Evolutionary conservation across 2,329 filamentous ascomycete genomes (phyloP).

Genomic region (Piedraia hortae): DNA sequence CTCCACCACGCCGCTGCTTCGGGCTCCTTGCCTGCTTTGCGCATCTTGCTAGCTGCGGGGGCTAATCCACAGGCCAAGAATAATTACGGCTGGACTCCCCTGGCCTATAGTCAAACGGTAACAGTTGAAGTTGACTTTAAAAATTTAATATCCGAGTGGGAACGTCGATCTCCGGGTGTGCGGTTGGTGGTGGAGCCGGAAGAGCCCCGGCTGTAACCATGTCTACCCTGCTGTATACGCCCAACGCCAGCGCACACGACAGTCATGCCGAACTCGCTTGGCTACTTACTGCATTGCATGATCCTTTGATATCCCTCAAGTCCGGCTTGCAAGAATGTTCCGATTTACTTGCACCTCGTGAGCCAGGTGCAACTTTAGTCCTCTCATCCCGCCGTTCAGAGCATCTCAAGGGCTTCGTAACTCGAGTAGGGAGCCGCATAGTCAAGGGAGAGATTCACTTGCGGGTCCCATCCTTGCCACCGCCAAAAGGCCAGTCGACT

Average conservation of each 20-base stretch:
- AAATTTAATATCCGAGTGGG: constrained; percentile 43
- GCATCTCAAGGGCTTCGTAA: constrained; percentile 74
- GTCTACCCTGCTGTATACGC: no score
- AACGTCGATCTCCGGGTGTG: no score
- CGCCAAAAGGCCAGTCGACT: constrained; percentile 22
- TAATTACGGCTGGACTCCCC: constrained; percentile 52
- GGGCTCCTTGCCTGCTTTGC: constrained; percentile 49
- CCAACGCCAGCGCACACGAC: no score
- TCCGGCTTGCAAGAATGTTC: constrained; percentile 70
- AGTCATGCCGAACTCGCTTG: constrained; percentile 34
- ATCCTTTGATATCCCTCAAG: constrained; percentile 32
- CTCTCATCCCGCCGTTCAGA: constrained; percentile 71
- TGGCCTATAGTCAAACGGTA: constrained; percentile 58
- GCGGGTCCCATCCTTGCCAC: constrained; percentile 39
- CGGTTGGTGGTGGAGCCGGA: no score
- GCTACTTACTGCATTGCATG: constrained; percentile 32
- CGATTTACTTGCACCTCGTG: constrained; percentile 55
- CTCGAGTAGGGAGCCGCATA: constrained; percentile 66
- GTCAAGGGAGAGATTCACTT: constrained; percentile 68
- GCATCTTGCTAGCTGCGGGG: constrained; percentile 51
- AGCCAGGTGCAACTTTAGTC: constrained; percentile 68
- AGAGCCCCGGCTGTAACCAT: no score
- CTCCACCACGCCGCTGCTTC: constrained; percentile 66
- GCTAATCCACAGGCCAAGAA: constrained; percentile 48
- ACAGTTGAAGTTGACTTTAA: constrained; percentile 69